phyloP scores from a whole-genome alignment of 345 rosid species.

The Brassica juncea region DNA sequence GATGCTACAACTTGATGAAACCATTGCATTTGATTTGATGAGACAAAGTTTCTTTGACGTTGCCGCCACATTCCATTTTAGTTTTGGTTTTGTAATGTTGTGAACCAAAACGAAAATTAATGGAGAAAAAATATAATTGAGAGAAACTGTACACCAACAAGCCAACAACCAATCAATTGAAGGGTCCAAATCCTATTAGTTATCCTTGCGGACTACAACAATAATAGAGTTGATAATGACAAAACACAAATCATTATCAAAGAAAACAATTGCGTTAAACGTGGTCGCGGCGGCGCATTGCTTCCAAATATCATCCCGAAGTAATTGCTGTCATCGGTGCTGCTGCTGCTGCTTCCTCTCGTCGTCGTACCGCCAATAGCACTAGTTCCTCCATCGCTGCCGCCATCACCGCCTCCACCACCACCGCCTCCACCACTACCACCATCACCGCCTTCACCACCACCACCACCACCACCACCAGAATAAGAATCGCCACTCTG shows the following conservation, averaged over 20 bases:
- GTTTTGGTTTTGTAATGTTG: background rate
- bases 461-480: background rate
- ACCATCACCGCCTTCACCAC: background rate
- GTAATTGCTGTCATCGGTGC: slow-evolving; percentile 12
- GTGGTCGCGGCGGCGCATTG: slow-evolving; percentile 25
- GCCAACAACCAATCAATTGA: slow-evolving; percentile 29
- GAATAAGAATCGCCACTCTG: slow-evolving; percentile 28
- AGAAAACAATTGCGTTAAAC: slow-evolving; percentile 28
- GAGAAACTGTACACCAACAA: slow-evolving; percentile 24
- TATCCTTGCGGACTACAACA: slow-evolving; percentile 35
- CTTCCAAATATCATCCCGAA: slow-evolving; percentile 42
- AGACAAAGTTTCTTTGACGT: slow-evolving; percentile 8
- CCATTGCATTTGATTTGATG: slow-evolving; percentile 19
- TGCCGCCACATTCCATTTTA: slow-evolving; percentile 11
- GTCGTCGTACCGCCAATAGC: slow-evolving; percentile 23
- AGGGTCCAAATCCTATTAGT: slow-evolving; percentile 38
- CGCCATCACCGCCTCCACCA: background rate
- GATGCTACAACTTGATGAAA: background rate
- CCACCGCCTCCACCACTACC: background rate
- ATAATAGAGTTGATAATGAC: slow-evolving; percentile 38
- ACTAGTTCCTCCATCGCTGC: slow-evolving; percentile 8
- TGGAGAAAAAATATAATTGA: background rate
- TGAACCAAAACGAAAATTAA: background rate
- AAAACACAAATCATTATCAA: slow-evolving; percentile 31
- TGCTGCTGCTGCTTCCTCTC: slow-evolving; percentile 27